Base-by-base conservation (phyloP, 306 rosid species). In the Morella rubra region DNA sequence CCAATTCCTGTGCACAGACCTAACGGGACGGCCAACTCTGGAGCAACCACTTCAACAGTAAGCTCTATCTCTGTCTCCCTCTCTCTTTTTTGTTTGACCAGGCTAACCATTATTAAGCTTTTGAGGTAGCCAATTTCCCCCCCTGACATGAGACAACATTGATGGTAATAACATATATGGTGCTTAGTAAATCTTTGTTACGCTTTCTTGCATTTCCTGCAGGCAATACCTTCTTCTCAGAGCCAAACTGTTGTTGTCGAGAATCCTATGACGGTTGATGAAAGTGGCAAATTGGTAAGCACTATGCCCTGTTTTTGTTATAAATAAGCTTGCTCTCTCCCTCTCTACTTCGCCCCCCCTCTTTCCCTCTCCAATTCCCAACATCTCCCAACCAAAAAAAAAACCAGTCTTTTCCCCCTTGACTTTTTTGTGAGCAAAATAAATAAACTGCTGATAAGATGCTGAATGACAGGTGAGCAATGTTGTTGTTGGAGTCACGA, bases 241-340 rank as follows among this genome's bases (percentile, higher is more conserved):
- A 85, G 87, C 84, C 98, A 94, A 83, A 94, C 98, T 45, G 96
- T 94, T 19, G 96, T 94, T 19, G 96, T 94, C 44, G 98, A 94
- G 90, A 94, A 94, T 90, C 98, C 98, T 5, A 94, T 90, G 98
- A 84, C 98, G 16, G 88, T 90, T 32, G 95, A 94, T 27, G 93
- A 95, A 80, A 94, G 95, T 79, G 98, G 98, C 61, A 94, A 94
- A 86, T 84, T 92, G 98, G 98, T 94, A 85, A 83, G 76, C 76
- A 19, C 24, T 68, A 46, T 55, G 56, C 69, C 18, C 24, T 50
- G 46, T 59, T 69, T 41, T 46, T 76, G 44, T 84, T 77, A 77
- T 75, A 27, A 27, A 1, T 27, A 32, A 32, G 37, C 37, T 32
- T 32, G 37, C 16, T 6, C 19, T 32, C 2, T 18, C 37, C 10